These are phyloP conservation scores for Iberis pinnata DNA, from an alignment of 345 rosid species.

Conservation along the genomic window DNA sequence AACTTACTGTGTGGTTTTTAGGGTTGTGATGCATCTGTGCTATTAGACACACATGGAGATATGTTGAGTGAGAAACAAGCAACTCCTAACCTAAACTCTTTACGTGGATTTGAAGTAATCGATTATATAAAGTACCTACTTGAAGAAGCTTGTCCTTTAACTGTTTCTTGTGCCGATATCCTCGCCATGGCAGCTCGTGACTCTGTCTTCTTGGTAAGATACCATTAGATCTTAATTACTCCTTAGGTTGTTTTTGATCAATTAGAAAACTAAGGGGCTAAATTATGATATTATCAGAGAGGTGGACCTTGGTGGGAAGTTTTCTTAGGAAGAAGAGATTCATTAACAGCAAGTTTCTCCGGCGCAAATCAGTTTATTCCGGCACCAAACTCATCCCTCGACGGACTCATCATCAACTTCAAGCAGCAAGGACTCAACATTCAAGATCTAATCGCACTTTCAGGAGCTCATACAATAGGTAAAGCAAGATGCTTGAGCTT, in stretches of 20 bases:
- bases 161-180: conserved; percentile 77
- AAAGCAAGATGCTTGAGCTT: conserved; percentile 30
- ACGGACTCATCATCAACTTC: conserved; percentile 50
- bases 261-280: neutral
- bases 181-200: conserved; percentile 72
- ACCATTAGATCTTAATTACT: neutral
- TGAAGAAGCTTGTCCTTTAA: conserved; percentile 72
- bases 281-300: conserved; percentile 37
- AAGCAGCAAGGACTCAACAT: conserved; percentile 55
- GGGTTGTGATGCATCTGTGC: conserved; percentile 79
- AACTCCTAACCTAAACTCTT: conserved; percentile 51
- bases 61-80: conserved; percentile 73
- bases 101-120: conserved; percentile 64
- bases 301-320: conserved; percentile 74
- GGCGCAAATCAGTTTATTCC: neutral
- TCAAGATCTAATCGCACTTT: conserved; percentile 57
- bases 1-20: too few species aligned
- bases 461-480: conserved; percentile 75
- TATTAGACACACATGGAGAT: conserved; percentile 50
- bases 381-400: conserved; percentile 20
- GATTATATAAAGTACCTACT: conserved; percentile 57
- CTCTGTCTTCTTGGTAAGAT: conserved; percentile 40
- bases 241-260: neutral
- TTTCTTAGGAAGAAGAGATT: conserved; percentile 63
- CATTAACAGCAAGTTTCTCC: conserved; percentile 16